Evolutionary conservation across 805 yeast species (phyloP).

Genomic region (Yarrowia sp.): DNA sequence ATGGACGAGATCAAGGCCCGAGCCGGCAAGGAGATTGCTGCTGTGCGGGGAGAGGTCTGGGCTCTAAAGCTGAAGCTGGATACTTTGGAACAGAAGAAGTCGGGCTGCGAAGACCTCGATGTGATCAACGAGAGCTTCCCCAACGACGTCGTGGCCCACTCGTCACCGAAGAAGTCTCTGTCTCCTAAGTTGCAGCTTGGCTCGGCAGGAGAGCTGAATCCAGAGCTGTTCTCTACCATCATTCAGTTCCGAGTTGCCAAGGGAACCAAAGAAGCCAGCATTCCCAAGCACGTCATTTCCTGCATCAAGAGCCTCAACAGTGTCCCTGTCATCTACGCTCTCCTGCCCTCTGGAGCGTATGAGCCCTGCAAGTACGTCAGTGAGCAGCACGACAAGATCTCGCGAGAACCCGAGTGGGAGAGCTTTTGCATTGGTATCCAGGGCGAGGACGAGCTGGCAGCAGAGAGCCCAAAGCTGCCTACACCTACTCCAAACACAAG

Average conservation of each 20-base stretch:
- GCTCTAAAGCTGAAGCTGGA: not conserved
- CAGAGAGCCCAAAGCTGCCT: not conserved
- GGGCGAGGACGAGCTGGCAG: not conserved
- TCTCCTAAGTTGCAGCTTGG: not conserved
- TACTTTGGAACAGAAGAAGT: not conserved
- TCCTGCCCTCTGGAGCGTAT: not conserved
- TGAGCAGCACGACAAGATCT: not conserved
- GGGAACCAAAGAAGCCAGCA: not conserved
- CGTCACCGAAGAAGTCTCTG: not conserved
- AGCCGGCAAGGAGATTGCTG: not conserved
- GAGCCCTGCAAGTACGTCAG: not conserved
- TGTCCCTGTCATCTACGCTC: not conserved
- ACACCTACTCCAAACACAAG: not conserved
- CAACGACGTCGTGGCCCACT: not conserved
- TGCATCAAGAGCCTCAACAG: not conserved
- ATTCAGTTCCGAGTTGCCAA: not conserved
- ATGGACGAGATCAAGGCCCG: slow-evolving; percentile 4
- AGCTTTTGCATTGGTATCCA: not conserved
- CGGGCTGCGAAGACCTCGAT: not conserved
- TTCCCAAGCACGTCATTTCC: not conserved
- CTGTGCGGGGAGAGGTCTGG: not conserved
- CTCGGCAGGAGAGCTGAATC: not conserved
- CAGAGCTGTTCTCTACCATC: not conserved
- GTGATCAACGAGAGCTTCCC: not conserved
- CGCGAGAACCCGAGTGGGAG: not conserved